These are phyloP conservation scores for Fraxinus floribunda DNA, from an alignment of 305 asterid genomes.

Conservation along the genomic window DNA sequence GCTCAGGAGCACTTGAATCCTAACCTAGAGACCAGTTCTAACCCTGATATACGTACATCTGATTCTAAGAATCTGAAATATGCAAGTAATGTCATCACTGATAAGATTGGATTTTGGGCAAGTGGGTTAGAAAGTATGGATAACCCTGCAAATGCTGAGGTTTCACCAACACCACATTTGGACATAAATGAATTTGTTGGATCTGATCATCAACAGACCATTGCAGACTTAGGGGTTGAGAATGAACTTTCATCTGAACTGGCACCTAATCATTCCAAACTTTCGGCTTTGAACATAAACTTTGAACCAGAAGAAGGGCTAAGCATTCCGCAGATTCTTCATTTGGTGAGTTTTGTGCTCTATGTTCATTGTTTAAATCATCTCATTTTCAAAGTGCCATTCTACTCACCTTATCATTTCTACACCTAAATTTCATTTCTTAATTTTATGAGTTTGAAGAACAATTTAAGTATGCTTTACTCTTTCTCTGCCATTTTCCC, in stretches of 20 bases:
- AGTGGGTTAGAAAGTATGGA: slow-evolving; percentile 30
- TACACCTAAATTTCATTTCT: background rate
- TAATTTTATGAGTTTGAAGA: slow-evolving; percentile 2
- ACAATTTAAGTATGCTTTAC: slow-evolving; percentile 14
- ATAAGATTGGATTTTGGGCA: slow-evolving; percentile 49
- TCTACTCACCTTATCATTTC: background rate
- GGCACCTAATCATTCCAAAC: slow-evolving; percentile 46
- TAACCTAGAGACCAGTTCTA: slow-evolving; percentile 49
- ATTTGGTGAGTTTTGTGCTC: slow-evolving; percentile 59
- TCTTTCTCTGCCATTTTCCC: slow-evolving; percentile 15
- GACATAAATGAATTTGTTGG: slow-evolving; percentile 61
- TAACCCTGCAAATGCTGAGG: slow-evolving; percentile 43
- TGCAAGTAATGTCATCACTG: slow-evolving; percentile 41
- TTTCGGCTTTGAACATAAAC: slow-evolving; percentile 52
- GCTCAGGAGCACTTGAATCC: slow-evolving; percentile 47
- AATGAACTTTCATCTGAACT: slow-evolving; percentile 53
- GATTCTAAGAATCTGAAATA: slow-evolving; percentile 53
- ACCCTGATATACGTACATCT: slow-evolving; percentile 45
- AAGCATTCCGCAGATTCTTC: slow-evolving; percentile 96
- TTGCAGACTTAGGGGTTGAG: slow-evolving; percentile 45
- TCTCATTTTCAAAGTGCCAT: background rate
- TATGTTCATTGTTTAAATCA: slow-evolving; percentile 12
- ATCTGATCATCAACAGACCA: slow-evolving; percentile 48
- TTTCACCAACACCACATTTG: slow-evolving; percentile 42
- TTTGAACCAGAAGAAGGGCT: slow-evolving; percentile 70